Evolutionary conservation across 148 eudicot species (phyloP), one percentile per base, ranked within the genome.

Genomic region (Chenopodium quinoa): DNA sequence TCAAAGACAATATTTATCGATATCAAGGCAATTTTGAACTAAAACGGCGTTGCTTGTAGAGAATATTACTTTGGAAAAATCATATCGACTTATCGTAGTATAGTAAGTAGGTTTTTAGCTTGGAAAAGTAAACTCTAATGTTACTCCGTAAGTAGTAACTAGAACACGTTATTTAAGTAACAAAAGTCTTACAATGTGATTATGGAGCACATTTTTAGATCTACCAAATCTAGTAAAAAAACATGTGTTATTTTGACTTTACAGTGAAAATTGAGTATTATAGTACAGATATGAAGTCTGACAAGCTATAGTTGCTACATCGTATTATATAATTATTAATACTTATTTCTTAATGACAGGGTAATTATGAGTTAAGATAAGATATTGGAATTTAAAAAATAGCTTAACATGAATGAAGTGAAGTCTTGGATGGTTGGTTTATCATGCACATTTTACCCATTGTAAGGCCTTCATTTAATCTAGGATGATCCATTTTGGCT

Each of bases 401-500:
- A 44, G 54, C 78, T 75, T 29, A 25, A 48, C 25, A 44, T 64
- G 58, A 65, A 78, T 46, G 34, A n/a, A 25, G 40, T 25, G 37
- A 50, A 74, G 23, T 73, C 16, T 47, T 22, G 71, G 69, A 66
- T 63, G 6, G 56, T 66, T 78, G 58, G 44, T 40, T 40, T 5
- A 40, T 78, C 25, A 63, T 64, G 46, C 6, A 34, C 32, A 1
- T 23, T 78, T 23, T 66, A 40, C 37, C 80, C 60, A 27, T 40
- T 47, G 48, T 4, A 19, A 44, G 40, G 29, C 31, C 9, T 37
- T 37, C 11, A 9, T 37, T 22, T 64, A 37, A 40, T 62, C 19
- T 16, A 40, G 17, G 23, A 37, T 9, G 73, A 13, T 27, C n/a
- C 71, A 50, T 75, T 63, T 74, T 81, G 73, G 52, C 79, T 17